Conservation (phyloP, 2,329 filamentous ascomycete genomes). For the Aspergillus ochraceus region DNA sequence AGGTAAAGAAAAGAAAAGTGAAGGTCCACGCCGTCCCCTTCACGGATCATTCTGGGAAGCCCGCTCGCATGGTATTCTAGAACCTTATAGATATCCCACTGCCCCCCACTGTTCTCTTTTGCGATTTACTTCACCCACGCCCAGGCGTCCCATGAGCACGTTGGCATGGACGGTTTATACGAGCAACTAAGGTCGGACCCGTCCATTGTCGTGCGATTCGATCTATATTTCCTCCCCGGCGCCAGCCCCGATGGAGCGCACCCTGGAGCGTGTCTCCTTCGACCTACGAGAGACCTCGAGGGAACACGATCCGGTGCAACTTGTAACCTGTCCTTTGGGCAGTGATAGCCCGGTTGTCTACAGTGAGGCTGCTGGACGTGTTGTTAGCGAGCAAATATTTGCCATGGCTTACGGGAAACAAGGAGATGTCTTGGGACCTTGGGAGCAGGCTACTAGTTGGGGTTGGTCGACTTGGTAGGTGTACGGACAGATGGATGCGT, state of each 20-base stretch:
- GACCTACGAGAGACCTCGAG: too few relatives aligned
- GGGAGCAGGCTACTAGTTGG: neutral
- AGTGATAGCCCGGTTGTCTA: neutral
- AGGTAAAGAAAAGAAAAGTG: neutral
- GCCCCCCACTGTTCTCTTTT: neutral
- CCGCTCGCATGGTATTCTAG: neutral
- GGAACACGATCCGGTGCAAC: too few relatives aligned
- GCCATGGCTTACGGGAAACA: neutral
- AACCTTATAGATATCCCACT: neutral
- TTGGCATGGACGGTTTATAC: neutral
- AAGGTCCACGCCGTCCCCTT: neutral
- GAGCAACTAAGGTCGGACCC: neutral
- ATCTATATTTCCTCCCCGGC: neutral
- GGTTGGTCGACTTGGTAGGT: constrained; percentile 8
- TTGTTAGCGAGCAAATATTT: neutral
- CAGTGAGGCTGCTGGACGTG: neutral
- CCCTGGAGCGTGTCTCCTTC: too few relatives aligned
- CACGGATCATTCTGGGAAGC: neutral
- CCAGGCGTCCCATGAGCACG: neutral
- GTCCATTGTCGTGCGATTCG: neutral
- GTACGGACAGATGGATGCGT: too few relatives aligned
- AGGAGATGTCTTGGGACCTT: neutral
- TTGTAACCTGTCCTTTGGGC: neutral
- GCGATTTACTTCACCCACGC: neutral
- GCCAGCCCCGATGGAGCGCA: neutral